Conservation (phyloP, 257 asterid genomes). For the Nicotiana benthamiana region DNA sequence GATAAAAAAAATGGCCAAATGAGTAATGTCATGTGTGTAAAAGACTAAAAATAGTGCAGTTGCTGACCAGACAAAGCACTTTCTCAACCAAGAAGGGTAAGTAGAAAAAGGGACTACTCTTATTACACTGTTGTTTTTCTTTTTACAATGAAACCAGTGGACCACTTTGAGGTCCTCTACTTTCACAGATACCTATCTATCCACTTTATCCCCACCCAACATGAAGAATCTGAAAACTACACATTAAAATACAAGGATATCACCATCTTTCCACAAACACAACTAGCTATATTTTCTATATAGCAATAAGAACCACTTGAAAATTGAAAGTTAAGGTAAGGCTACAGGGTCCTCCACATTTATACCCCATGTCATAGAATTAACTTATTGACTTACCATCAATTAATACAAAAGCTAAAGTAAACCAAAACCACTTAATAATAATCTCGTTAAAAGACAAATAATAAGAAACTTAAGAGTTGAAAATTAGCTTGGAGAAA, state of each 20-base stretch:
- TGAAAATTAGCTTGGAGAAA: not conserved
- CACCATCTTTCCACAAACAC: constrained; percentile 1
- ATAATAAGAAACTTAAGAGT: not conserved
- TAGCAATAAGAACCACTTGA: not conserved
- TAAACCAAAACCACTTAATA: not conserved
- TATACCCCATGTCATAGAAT: not conserved
- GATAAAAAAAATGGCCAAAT: constrained; percentile 33
- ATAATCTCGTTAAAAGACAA: not conserved
- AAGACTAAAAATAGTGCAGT: constrained; percentile 25
- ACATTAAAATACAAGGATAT: constrained; percentile 2
- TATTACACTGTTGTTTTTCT: constrained; percentile 1
- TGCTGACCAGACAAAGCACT: constrained; percentile 50
- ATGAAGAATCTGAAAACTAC: constrained; percentile 16
- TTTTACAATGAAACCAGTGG: constrained; percentile 17
- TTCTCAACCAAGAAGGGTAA: constrained; percentile 16
- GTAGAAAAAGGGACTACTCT: constrained; percentile 14
- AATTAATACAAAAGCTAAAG: not conserved
- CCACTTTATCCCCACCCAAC: constrained; percentile 37
- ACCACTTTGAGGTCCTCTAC: constrained; percentile 20
- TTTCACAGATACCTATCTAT: constrained; percentile 9
- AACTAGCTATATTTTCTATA: not conserved
- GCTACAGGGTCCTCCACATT: not conserved
- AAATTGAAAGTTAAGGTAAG: not conserved
- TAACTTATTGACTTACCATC: not conserved
- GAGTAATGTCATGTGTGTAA: constrained; percentile 32